A percentile compares a stretch with the other conserved stretches of the same genome.
These are phyloP conservation scores for Grosmannia penicillata DNA, from an alignment of 2,329 filamentous ascomycete species.

Conservation along the genomic window DNA sequence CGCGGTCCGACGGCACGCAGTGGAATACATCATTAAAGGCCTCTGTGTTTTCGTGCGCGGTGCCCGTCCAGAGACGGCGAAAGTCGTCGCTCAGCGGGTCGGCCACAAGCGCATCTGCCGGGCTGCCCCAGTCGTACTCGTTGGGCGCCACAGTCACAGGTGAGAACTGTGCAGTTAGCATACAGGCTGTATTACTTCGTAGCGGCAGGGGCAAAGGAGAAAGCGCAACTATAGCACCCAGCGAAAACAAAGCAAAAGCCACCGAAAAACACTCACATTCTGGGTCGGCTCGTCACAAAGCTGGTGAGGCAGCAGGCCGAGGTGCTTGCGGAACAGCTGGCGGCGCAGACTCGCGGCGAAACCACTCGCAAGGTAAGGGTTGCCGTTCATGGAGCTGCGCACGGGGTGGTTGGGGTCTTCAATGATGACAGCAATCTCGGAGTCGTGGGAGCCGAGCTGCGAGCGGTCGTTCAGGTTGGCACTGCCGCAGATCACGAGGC, in stretches of 20 bases:
- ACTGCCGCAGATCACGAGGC: slow-evolving; percentile 65
- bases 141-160: slow-evolving; percentile 56
- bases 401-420: slow-evolving; percentile 55
- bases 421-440: slow-evolving; percentile 76
- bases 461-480: slow-evolving; percentile 46
- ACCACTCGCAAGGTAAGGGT: slow-evolving; percentile 51
- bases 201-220: not conserved
- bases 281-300: slow-evolving; percentile 48
- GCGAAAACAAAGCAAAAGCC: not conserved
- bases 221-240: too few relatives aligned
- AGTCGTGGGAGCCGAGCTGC: slow-evolving; percentile 74
- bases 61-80: slow-evolving; percentile 54
- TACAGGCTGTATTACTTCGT: too few relatives aligned
- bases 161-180: slow-evolving; percentile 31
- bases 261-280: slow-evolving; percentile 48
- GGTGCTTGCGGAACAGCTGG: slow-evolving; percentile 78
- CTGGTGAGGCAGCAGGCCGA: slow-evolving; percentile 66
- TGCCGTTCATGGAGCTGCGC: slow-evolving; percentile 59
- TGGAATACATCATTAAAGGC: slow-evolving; percentile 75
- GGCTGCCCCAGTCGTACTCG: slow-evolving; percentile 55
- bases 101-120: slow-evolving; percentile 51
- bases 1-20: slow-evolving; percentile 53
- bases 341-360: slow-evolving; percentile 70
- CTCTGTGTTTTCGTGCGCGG: slow-evolving; percentile 64
- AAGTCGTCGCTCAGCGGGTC: slow-evolving; percentile 62